Conservation (phyloP, 345 rosid species). For the Brassica nigra region DNA sequence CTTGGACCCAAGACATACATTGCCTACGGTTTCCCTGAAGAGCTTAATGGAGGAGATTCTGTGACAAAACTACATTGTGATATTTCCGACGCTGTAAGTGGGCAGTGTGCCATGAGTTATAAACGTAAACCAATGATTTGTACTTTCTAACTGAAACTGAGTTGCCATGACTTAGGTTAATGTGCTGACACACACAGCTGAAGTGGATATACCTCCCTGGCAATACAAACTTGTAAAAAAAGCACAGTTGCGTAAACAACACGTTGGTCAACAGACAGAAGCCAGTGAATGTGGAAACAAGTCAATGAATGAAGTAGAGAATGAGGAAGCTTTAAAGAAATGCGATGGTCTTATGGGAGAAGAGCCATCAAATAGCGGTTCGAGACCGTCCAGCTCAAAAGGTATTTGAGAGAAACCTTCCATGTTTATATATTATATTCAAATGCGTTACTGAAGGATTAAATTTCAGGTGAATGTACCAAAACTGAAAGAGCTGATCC, state of each 20-base stretch:
- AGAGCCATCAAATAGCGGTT: conserved; percentile 4
- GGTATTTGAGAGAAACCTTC: conserved; percentile 12
- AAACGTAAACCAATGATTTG: not conserved
- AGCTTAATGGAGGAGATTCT: conserved; percentile 78
- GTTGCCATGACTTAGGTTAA: conserved; percentile 17
- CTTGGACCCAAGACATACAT: conserved; percentile 87
- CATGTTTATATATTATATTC: not conserved
- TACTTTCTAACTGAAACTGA: not conserved
- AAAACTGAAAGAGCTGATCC: conserved; percentile 3
- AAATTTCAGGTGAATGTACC: conserved; percentile 21
- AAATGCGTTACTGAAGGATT: conserved; percentile 5
- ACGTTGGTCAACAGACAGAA: not conserved
- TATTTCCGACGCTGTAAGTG: conserved; percentile 75
- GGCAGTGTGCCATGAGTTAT: not conserved
- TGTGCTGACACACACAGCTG: conserved; percentile 39
- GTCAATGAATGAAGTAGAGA: conserved; percentile 9
- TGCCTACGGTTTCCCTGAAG: conserved; percentile 73
- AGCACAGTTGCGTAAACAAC: conserved; percentile 1
- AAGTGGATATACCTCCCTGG: conserved; percentile 6
- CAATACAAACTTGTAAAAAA: not conserved
- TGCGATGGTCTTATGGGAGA: not conserved
- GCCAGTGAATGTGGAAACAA: conserved; percentile 21
- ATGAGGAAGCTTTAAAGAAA: not conserved
- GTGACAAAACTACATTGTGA: conserved; percentile 90
- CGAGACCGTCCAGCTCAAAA: not conserved